Evolutionary conservation across 2,329 filamentous ascomycete species (phyloP).

Genomic region (Talaromyces sp.): DNA sequence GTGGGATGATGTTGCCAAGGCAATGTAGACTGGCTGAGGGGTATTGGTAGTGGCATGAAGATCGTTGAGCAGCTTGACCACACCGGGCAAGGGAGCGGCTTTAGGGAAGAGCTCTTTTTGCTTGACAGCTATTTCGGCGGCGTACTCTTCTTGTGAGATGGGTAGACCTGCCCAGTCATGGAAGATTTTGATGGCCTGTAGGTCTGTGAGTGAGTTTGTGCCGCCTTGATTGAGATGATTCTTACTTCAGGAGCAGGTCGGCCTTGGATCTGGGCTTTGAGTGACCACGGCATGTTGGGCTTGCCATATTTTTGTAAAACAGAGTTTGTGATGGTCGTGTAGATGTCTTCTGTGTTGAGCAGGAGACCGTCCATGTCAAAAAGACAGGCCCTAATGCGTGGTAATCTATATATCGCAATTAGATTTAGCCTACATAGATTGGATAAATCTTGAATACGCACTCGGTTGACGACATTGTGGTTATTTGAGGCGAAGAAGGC

Average conservation of each 20-base stretch:
- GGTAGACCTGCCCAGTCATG: conserved; percentile 83
- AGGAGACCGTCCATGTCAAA: conserved; percentile 99
- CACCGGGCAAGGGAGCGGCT: conserved; percentile 75
- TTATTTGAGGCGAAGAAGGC: neutral
- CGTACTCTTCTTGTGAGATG: conserved; percentile 67
- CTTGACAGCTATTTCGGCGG: conserved; percentile 56
- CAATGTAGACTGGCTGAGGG: conserved; percentile 64
- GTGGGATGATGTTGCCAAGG: conserved; percentile 79
- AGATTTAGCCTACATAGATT: neutral
- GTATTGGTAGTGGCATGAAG: conserved; percentile 35
- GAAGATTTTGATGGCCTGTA: conserved; percentile 60
- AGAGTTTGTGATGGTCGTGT: conserved; percentile 78
- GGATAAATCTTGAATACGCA: neutral
- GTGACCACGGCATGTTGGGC: conserved; percentile 78
- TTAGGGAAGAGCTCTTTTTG: conserved; percentile 71
- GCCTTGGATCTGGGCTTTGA: conserved; percentile 85
- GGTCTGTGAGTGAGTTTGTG: conserved; percentile 8
- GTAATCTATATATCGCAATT: conserved; percentile 52
- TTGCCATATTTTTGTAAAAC: conserved; percentile 73
- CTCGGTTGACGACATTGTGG: conserved; percentile 13
- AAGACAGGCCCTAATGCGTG: conserved; percentile 81
- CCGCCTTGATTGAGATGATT: neutral
- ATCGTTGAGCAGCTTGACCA: conserved; percentile 60
- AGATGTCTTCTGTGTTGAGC: conserved; percentile 87
- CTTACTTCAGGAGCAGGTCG: conserved; percentile 56